phyloP scores from a whole-genome alignment of 495 filamentous ascomycete species.

The Aspergillus indologenus region DNA sequence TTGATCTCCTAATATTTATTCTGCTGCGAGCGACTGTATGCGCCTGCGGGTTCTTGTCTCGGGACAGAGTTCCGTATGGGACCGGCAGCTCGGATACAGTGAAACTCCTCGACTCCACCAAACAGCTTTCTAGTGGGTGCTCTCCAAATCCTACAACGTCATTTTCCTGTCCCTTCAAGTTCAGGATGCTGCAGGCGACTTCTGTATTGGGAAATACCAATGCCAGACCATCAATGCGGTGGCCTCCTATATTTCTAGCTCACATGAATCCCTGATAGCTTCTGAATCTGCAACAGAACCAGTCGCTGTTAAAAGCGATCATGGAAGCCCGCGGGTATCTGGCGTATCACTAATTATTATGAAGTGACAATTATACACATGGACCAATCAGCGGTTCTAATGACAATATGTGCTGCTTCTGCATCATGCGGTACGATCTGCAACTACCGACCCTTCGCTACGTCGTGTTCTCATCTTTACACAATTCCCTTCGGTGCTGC shows the following conservation, averaged over 20 bases:
- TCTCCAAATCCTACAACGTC: constrained; percentile 5
- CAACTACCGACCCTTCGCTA: not conserved
- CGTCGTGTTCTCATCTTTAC: not conserved
- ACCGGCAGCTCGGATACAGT: constrained; percentile 1
- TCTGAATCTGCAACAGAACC: not conserved
- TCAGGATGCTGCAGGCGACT: not conserved
- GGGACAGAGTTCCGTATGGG: not conserved
- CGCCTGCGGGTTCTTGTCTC: not conserved
- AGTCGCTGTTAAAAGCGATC: not conserved
- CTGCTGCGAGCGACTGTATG: not conserved
- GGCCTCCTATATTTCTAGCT: not conserved
- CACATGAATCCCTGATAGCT: not conserved
- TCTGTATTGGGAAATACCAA: not conserved
- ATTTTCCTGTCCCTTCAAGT: not conserved
- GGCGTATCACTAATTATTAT: not conserved
- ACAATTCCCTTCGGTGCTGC: not conserved
- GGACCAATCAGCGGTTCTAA: not conserved
- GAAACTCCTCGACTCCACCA: constrained; percentile 1
- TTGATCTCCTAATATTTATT: not conserved
- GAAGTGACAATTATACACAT: not conserved
- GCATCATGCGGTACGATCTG: not conserved
- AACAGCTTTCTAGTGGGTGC: constrained; percentile 1
- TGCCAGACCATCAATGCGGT: not conserved
- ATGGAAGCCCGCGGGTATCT: not conserved
- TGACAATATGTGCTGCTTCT: not conserved